Evolutionary conservation across 371 early-diverging fungal genomes (phyloP).

Genomic region (Lichtheimia ornata): DNA sequence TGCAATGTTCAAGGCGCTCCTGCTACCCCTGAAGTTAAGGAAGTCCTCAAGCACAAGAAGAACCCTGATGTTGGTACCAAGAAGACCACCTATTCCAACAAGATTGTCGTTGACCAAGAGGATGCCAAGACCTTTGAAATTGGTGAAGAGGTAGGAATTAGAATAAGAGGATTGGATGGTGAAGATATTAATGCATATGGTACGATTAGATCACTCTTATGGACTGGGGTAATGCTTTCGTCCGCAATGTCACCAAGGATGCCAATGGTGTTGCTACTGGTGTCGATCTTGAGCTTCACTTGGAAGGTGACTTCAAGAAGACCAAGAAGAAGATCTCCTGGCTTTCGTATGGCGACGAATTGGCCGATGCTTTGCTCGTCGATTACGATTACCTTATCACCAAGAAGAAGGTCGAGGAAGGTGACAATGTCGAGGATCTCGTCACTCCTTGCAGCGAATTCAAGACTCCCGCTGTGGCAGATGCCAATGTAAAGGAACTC

Average conservation of each 20-base stretch:
- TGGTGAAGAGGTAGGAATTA: conserved; percentile 72
- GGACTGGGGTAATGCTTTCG: conserved; percentile 99
- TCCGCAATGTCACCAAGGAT: conserved; percentile 64
- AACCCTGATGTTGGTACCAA: conserved; percentile 93
- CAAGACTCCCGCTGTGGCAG: conserved; percentile 66
- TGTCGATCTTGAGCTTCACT: conserved; percentile 74
- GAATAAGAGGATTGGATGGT: conserved; percentile 27
- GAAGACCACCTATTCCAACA: conserved; percentile 76
- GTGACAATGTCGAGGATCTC: conserved; percentile 83
- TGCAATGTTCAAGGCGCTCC: conserved; percentile 68
- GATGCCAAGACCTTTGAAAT: conserved; percentile 85
- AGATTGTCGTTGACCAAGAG: conserved; percentile 85
- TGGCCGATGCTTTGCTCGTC: conserved; percentile 68
- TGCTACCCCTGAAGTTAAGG: conserved; percentile 60
- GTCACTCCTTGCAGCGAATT: conserved; percentile 93
- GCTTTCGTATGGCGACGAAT: conserved; percentile 73
- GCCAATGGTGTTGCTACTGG: conserved; percentile 53
- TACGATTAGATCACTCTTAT: conserved; percentile 83
- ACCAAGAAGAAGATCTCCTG: conserved; percentile 99
- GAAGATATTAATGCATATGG: conserved; percentile 10
- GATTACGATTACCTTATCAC: conserved; percentile 97
- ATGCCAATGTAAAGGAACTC: conserved; percentile 64
- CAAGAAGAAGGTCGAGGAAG: conserved; percentile 97
- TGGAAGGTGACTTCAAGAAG: conserved; percentile 97
- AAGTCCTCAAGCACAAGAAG: conserved; percentile 93